These are phyloP conservation scores for Paraphoma sp. DNA, from an alignment of 2,329 filamentous ascomycete species.

Conservation along the genomic window DNA sequence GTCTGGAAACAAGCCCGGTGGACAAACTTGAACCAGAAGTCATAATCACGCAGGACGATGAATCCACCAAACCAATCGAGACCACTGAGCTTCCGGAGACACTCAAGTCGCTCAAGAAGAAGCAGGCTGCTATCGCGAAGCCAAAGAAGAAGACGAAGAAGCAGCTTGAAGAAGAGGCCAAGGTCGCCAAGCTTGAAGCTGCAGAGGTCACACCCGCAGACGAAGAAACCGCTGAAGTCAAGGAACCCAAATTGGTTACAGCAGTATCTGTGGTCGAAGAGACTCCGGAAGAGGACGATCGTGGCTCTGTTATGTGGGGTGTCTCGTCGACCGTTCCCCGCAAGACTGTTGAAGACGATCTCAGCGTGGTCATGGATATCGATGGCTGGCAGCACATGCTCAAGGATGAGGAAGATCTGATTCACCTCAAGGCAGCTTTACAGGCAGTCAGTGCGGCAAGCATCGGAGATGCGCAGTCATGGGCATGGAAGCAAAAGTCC, in stretches of 20 bases:
- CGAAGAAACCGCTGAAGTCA: slow-evolving; percentile 37
- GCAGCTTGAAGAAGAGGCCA: slow-evolving; percentile 66
- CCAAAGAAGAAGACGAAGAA: slow-evolving; percentile 82
- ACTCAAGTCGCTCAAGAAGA: slow-evolving; percentile 33
- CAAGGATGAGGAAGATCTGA: slow-evolving; percentile 73
- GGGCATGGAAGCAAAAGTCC: slow-evolving; percentile 75
- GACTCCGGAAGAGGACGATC: slow-evolving; percentile 46
- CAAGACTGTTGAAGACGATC: slow-evolving; percentile 71
- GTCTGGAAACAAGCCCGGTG: slow-evolving; percentile 54
- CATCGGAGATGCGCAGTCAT: slow-evolving; percentile 65
- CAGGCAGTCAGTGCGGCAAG: slow-evolving; percentile 54
- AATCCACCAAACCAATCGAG: slow-evolving; percentile 44
- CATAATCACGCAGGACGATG: slow-evolving; percentile 53
- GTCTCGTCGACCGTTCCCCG: slow-evolving; percentile 66
- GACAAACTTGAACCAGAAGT: slow-evolving; percentile 49
- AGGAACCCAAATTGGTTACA: slow-evolving; percentile 28
- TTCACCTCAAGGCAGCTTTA: slow-evolving; percentile 61
- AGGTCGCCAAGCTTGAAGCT: slow-evolving; percentile 43
- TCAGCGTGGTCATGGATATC: slow-evolving; percentile 68
- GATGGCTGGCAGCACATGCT: slow-evolving; percentile 73
- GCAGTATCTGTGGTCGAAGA: slow-evolving; percentile 40
- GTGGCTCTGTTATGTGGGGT: slow-evolving; percentile 64
- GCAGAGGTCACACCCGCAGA: slow-evolving; percentile 60
- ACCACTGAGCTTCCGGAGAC: slow-evolving; percentile 45
- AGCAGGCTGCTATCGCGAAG: slow-evolving; percentile 55